Percentiles rank a stretch among this genome's conserved stretches.
Conservation (phyloP, 495 filamentous ascomycete species). For the Hyphodiscus hymeniophilus region DNA sequence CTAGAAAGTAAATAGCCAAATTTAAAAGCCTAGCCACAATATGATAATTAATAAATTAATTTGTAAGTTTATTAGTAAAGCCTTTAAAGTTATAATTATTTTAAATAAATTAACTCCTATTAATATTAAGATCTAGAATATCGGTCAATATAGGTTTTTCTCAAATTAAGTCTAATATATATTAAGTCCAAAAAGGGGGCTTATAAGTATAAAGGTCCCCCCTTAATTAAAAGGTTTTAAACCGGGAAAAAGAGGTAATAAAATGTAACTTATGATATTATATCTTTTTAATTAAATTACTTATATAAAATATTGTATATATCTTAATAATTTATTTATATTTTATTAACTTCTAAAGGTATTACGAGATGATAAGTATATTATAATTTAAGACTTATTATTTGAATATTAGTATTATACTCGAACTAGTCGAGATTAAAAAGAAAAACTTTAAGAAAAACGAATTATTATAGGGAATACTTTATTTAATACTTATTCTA, state of each 20-base stretch:
- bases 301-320: no score
- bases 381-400: neutral
- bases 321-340: slow-evolving; percentile 4
- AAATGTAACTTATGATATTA: neutral
- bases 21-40: neutral
- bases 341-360: neutral
- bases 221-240: neutral
- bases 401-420: neutral
- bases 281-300: neutral
- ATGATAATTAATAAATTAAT: slow-evolving; percentile 1
- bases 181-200: neutral
- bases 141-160: no score
- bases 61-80: neutral
- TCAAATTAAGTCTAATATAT: no score
- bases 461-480: neutral
- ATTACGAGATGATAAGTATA: neutral
- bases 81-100: neutral
- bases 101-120: neutral
- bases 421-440: neutral
- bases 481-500: neutral
- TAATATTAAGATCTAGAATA: no score
- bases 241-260: no score
- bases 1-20: neutral
- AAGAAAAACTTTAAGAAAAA: neutral
- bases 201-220: neutral